Evolutionary conservation across 2,329 filamentous ascomycete genomes (phyloP).

Genomic region (Sordariomycetes sp.): DNA sequence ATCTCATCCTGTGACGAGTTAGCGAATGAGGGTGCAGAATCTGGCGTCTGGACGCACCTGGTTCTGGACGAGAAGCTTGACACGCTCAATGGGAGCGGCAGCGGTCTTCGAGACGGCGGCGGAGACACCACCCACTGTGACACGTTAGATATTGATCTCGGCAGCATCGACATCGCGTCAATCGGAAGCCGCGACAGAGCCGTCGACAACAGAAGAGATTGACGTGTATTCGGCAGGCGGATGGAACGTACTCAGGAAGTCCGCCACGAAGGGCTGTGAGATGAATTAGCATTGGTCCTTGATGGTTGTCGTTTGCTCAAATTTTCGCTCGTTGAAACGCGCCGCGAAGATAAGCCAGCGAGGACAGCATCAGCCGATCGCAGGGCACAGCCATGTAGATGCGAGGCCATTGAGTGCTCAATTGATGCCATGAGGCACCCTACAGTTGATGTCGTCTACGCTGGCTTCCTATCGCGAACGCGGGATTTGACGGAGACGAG

Average conservation of each 20-base stretch:
- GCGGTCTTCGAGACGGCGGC: constrained; percentile 99
- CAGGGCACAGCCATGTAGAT: too few relatives aligned
- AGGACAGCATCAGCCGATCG: too few relatives aligned
- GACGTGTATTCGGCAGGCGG: not conserved
- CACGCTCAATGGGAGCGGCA: constrained; percentile 99
- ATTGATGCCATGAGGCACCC: too few relatives aligned
- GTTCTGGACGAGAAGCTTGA: constrained; percentile 99
- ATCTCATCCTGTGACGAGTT: constrained; percentile 81
- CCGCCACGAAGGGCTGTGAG: constrained; percentile 79
- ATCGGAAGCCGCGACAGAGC: not conserved
- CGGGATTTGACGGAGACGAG: constrained; percentile 14
- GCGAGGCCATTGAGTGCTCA: too few relatives aligned
- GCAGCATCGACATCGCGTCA: not conserved
- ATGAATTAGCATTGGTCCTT: constrained; percentile 1
- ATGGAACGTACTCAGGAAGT: constrained; percentile 89
- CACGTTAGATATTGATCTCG: constrained; percentile 10
- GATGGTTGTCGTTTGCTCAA: too few relatives aligned
- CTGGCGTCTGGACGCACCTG: constrained; percentile 61
- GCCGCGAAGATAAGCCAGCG: too few relatives aligned
- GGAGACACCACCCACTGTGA: constrained; percentile 96
- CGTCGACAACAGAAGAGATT: constrained; percentile 5
- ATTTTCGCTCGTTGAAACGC: too few relatives aligned
- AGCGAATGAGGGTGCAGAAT: constrained; percentile 1
- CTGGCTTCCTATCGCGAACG: constrained; percentile 17
- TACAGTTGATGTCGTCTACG: too few relatives aligned